Evolutionary conservation across 352 stramenopile genomes (phyloP).

Genomic region (Globisporangium mamillatum): DNA sequence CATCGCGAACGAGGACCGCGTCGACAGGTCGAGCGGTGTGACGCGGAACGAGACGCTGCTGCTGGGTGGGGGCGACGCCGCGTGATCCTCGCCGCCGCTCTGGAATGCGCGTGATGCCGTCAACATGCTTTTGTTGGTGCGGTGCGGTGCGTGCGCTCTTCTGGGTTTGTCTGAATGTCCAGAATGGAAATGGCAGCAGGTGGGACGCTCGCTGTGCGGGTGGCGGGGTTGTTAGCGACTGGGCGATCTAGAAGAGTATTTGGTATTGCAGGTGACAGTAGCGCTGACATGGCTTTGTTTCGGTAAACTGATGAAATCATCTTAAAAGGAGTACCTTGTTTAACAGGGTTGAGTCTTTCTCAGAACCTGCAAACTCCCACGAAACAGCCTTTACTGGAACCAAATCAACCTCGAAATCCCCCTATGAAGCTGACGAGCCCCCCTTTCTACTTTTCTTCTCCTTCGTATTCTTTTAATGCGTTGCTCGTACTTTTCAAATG

Average conservation of each 20-base stretch:
- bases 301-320: neutral
- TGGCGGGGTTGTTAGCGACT: no score
- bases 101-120: neutral
- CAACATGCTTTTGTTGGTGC: neutral
- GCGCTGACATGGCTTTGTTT: no score
- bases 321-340: neutral
- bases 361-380: neutral
- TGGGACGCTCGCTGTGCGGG: neutral
- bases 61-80: conserved; percentile 1
- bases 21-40: neutral
- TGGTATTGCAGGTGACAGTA: neutral
- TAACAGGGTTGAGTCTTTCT: neutral
- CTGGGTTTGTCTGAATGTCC: neutral
- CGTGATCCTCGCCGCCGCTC: neutral
- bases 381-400: conserved; percentile 3
- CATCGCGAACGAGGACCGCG: neutral
- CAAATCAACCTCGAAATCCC: neutral
- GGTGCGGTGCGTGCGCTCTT: neutral
- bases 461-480: neutral
- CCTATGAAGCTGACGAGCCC: neutral
- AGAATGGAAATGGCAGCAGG: neutral
- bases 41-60: conserved; percentile 2
- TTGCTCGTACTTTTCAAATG: neutral
- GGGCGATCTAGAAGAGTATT: neutral
- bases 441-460: neutral